phyloP scores from a whole-genome alignment of 2,329 filamentous ascomycete genomes.

The Nigrospora oryzae region DNA sequence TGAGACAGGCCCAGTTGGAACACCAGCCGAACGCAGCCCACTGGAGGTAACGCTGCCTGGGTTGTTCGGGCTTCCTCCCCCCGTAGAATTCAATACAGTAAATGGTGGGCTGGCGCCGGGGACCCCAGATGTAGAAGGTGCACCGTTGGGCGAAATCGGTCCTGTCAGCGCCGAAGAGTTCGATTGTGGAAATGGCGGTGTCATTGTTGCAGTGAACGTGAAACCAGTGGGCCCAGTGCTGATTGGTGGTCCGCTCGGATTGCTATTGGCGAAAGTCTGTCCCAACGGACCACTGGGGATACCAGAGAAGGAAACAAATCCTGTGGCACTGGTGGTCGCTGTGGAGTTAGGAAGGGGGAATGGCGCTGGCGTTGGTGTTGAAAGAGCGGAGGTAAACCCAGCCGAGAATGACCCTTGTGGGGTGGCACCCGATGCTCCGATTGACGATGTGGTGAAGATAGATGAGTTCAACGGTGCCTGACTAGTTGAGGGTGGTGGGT shows the following conservation, averaged over 20 bases:
- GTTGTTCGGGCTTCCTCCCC: neutral
- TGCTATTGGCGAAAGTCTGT: neutral
- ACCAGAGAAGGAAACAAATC: no score
- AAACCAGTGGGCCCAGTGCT: conserved; percentile 2
- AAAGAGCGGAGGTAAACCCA: no score
- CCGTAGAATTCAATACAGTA: conserved; percentile 1
- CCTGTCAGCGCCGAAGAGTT: conserved; percentile 6
- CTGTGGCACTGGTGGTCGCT: neutral
- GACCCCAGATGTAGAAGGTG: neutral
- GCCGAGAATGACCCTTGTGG: no score
- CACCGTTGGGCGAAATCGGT: conserved; percentile 2
- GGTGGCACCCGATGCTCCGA: no score
- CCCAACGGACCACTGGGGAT: neutral
- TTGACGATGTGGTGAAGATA: no score
- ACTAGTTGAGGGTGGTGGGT: no score
- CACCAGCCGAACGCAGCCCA: neutral
- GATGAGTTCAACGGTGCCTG: no score
- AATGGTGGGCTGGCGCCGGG: neutral
- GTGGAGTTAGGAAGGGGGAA: no score
- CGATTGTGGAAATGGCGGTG: conserved; percentile 7
- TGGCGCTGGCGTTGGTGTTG: no score
- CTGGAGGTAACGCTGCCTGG: no score
- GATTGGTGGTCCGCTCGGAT: neutral
- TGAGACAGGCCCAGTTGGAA: conserved; percentile 2
- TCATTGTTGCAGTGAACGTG: neutral